Conservation (phyloP, 441 rosid species). For the Dalechampia spathulata region DNA sequence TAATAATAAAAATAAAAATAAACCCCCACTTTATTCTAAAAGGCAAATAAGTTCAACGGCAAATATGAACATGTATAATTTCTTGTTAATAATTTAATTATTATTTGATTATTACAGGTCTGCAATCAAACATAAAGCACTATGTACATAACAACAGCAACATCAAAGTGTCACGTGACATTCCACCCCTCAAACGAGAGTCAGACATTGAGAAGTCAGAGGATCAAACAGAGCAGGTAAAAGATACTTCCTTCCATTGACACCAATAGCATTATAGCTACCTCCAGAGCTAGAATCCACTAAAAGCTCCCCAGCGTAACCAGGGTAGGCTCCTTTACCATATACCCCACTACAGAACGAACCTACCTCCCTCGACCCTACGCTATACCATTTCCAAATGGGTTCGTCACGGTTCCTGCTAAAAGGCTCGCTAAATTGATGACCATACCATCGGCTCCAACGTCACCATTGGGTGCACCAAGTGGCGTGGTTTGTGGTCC, state of each 20-base stretch:
- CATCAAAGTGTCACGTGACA: background rate
- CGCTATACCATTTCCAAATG: conserved; percentile 24
- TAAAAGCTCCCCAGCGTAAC: conserved; percentile 26
- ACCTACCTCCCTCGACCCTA: conserved; percentile 24
- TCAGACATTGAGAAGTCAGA: conserved; percentile 21
- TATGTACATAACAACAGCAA: too few relatives aligned
- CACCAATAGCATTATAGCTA: conserved; percentile 28
- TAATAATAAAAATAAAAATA: too few relatives aligned
- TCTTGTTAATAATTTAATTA: too few relatives aligned
- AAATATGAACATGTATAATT: too few relatives aligned
- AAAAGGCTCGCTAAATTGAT: conserved; percentile 25
- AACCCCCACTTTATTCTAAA: too few relatives aligned
- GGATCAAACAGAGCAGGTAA: conserved; percentile 26
- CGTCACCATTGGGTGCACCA: conserved; percentile 28
- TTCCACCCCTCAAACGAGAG: conserved; percentile 10
- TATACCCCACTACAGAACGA: conserved; percentile 29
- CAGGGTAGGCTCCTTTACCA: conserved; percentile 30
- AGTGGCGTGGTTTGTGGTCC: conserved; percentile 31
- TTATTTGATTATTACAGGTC: too few relatives aligned
- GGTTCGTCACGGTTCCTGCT: conserved; percentile 33
- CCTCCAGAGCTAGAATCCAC: conserved; percentile 21
- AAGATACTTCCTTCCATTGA: conserved; percentile 25
- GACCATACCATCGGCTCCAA: conserved; percentile 32
- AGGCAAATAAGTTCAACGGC: conserved; percentile 11
- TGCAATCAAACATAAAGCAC: too few relatives aligned